phyloP scores from a whole-genome alignment of 495 filamentous ascomycete species.

The Staphylotrichum longicolle region DNA sequence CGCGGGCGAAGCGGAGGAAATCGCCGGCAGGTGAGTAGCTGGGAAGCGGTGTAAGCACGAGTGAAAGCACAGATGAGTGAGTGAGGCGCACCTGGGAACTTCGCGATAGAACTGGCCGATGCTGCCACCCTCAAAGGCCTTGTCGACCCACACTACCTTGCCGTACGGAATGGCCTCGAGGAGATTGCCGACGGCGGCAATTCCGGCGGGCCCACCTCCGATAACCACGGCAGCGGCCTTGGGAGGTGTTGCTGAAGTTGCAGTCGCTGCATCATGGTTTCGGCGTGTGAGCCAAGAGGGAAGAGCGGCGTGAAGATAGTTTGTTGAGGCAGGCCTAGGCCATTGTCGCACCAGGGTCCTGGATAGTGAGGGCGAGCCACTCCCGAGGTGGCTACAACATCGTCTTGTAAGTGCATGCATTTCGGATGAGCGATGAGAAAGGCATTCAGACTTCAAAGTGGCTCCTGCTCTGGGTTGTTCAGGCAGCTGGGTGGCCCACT shows the following conservation, averaged over 20 bases:
- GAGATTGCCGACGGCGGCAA: constrained; percentile 31
- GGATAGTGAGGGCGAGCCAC: neutral
- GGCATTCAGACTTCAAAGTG: neutral
- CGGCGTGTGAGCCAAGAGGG: constrained; percentile 2
- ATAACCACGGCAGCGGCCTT: constrained; percentile 26
- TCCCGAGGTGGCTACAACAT: constrained; percentile 8
- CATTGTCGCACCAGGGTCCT: neutral
- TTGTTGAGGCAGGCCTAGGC: neutral
- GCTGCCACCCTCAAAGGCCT: constrained; percentile 20
- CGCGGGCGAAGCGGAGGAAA: constrained; percentile 22
- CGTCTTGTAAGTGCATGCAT: constrained; percentile 13
- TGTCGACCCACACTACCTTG: constrained; percentile 30
- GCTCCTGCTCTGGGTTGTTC: too few species aligned
- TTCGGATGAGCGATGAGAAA: neutral
- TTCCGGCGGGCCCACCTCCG: constrained; percentile 29
- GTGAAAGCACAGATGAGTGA: neutral
- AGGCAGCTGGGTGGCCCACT: neutral
- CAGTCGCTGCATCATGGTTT: neutral
- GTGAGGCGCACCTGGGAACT: constrained; percentile 22
- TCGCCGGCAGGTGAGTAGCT: constrained; percentile 28
- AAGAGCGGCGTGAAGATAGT: neutral
- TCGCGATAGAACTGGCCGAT: constrained; percentile 21
- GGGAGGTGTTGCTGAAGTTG: neutral
- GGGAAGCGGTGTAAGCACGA: neutral
- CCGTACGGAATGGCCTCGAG: constrained; percentile 16